Evolutionary conservation across 495 filamentous ascomycete genomes (phyloP).

Genomic region (Xeromyces bisporus): DNA sequence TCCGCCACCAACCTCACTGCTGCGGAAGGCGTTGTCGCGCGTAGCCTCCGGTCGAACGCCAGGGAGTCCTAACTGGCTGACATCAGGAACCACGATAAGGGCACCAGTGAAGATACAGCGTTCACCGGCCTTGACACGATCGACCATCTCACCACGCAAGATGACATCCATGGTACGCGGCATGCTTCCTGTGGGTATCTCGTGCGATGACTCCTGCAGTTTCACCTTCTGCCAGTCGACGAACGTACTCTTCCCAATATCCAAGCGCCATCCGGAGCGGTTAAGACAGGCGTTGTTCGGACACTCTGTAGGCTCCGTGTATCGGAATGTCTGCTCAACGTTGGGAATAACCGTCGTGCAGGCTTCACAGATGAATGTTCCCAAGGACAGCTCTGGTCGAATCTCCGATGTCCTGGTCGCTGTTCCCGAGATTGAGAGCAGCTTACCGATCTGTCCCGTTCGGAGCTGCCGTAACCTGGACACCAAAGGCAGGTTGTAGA

Average conservation of each 20-base stretch:
- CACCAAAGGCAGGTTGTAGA: slow-evolving; percentile 92
- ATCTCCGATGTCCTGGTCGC: slow-evolving; percentile 96
- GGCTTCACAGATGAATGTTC: slow-evolving; percentile 80
- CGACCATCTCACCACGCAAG: slow-evolving; percentile 93
- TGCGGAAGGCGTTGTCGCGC: slow-evolving; percentile 61
- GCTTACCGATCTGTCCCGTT: slow-evolving; percentile 77
- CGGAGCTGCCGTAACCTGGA: slow-evolving; percentile 78
- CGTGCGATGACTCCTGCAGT: slow-evolving; percentile 92
- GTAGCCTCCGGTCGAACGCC: slow-evolving; percentile 74
- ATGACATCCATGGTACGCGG: slow-evolving; percentile 96
- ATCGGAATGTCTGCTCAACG: slow-evolving; percentile 94
- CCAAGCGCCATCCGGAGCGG: slow-evolving; percentile 74
- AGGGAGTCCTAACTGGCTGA: slow-evolving; percentile 84
- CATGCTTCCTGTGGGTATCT: slow-evolving; percentile 98
- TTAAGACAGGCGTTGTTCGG: slow-evolving; percentile 87
- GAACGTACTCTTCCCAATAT: slow-evolving; percentile 94
- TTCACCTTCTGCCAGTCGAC: slow-evolving; percentile 98
- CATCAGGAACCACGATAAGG: slow-evolving; percentile 90
- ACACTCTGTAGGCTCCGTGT: slow-evolving; percentile 91
- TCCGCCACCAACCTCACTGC: slow-evolving; percentile 60
- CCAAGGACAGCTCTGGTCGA: slow-evolving; percentile 77
- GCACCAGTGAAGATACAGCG: slow-evolving; percentile 96
- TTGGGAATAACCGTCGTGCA: slow-evolving; percentile 70
- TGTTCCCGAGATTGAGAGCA: slow-evolving; percentile 89
- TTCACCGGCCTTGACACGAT: slow-evolving; percentile 91